A percentile compares a stretch with the other conserved stretches of the same genome.
Evolutionary conservation across 805 yeast species (phyloP).

Genomic region (Wickerhamomyces subpelliculosus): DNA sequence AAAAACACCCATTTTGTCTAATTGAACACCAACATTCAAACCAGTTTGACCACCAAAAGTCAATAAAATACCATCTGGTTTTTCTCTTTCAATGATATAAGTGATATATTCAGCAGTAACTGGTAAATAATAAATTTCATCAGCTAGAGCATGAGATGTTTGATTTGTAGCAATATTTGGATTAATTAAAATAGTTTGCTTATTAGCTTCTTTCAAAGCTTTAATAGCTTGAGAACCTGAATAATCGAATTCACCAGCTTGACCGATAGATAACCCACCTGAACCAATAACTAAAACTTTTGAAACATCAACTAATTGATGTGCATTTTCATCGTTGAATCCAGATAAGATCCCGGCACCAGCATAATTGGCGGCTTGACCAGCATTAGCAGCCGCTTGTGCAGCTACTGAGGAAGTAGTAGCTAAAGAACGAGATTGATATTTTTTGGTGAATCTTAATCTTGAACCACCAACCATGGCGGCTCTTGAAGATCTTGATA

Average conservation of each 20-base stretch:
- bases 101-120: slow-evolving; percentile 96
- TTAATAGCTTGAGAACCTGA: slow-evolving; percentile 97
- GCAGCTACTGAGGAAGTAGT: slow-evolving; percentile 14
- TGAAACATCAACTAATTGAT: slow-evolving; percentile 70
- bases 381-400: slow-evolving; percentile 8
- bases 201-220: slow-evolving; percentile 87
- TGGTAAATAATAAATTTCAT: slow-evolving; percentile 90
- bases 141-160: slow-evolving; percentile 92
- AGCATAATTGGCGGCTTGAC: slow-evolving; percentile 36
- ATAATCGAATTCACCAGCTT: slow-evolving; percentile 97
- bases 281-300: slow-evolving; percentile 93
- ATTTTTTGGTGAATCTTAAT: neutral
- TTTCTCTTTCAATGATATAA: slow-evolving; percentile 90
- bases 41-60: slow-evolving; percentile 99
- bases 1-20: slow-evolving; percentile 92
- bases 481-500: slow-evolving; percentile 1
- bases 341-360: slow-evolving; percentile 56
- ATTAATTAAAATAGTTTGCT: slow-evolving; percentile 77
- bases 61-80: slow-evolving; percentile 91
- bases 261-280: slow-evolving; percentile 96
- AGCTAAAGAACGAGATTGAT: slow-evolving; percentile 8
- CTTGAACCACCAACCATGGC: slow-evolving; percentile 9
- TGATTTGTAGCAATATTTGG: slow-evolving; percentile 97
- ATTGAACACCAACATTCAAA: slow-evolving; percentile 89
- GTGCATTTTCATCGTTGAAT: slow-evolving; percentile 53